phyloP scores from a whole-genome alignment of 208 protist species.

The Trichomonas tenax region DNA sequence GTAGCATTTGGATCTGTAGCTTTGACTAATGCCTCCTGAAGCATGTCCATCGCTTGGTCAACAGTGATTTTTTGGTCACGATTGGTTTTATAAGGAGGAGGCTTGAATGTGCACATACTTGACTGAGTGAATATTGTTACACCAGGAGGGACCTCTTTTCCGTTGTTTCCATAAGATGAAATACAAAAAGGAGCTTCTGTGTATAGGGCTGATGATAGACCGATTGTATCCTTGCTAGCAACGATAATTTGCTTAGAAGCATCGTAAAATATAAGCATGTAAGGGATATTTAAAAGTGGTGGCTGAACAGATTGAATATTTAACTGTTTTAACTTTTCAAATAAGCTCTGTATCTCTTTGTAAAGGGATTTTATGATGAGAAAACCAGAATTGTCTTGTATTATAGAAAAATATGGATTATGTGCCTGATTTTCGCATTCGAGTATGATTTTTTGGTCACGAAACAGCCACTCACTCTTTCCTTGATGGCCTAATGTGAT shows the following conservation, averaged over 20 bases:
- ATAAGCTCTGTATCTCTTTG: not conserved
- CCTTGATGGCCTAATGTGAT: not conserved
- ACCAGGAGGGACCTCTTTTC: not conserved
- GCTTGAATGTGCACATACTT: not conserved
- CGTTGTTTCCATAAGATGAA: not conserved
- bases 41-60: not conserved
- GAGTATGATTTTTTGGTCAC: not conserved
- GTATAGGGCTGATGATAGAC: not conserved
- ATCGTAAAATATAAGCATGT: not conserved
- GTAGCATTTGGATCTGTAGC: not conserved
- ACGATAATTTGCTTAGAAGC: not conserved
- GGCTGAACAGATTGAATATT: not conserved
- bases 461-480: not conserved
- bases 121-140: not conserved
- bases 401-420: not conserved
- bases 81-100: not conserved
- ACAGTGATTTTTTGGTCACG: not conserved
- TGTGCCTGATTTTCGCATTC: not conserved
- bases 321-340: not conserved
- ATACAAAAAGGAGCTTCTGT: not conserved
- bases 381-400: not conserved
- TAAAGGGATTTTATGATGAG: not conserved
- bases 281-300: not conserved
- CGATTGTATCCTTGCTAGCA: not conserved
- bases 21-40: not conserved